These are phyloP conservation scores for Poa pratensis DNA, from an alignment of 176 grass and related monocot genomes.

Conservation along the genomic window DNA sequence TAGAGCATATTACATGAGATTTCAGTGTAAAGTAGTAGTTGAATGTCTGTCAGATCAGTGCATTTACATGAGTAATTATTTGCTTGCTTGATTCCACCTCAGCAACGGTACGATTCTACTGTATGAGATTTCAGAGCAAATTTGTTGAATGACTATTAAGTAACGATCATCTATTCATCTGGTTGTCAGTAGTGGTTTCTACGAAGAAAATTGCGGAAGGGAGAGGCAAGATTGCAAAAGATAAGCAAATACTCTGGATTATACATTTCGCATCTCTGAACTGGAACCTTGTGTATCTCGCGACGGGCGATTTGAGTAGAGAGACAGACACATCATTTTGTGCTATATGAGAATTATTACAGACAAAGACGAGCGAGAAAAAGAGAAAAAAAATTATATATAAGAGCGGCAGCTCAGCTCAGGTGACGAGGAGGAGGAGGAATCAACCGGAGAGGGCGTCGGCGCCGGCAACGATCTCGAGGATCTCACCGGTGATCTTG, in stretches of 20 bases:
- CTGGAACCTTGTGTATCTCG: constrained; percentile 43
- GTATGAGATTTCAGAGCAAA: not conserved
- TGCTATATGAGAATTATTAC: constrained; percentile 62
- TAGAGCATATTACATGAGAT: too few species aligned
- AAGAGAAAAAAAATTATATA: constrained; percentile 45
- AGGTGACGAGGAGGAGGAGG: not conserved
- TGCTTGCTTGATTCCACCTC: not conserved
- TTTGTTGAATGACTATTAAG: not conserved
- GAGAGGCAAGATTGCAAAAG: not conserved
- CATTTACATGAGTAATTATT: too few species aligned
- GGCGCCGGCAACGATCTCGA: constrained; percentile 82
- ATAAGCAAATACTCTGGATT: constrained; percentile 29
- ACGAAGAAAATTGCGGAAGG: not conserved
- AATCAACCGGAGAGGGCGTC: constrained; percentile 46
- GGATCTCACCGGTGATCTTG: constrained; percentile 91
- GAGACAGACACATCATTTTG: constrained; percentile 29
- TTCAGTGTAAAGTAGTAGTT: too few species aligned
- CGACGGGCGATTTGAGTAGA: constrained; percentile 22
- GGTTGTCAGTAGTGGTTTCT: not conserved
- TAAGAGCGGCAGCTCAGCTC: constrained; percentile 17
- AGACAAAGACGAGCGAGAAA: constrained; percentile 24
- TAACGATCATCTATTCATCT: not conserved
- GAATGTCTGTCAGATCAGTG: too few species aligned
- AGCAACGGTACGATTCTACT: not conserved
- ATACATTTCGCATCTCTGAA: constrained; percentile 55